A percentile compares a stretch with the other conserved stretches of the same genome.
Conservation (phyloP, 345 rosid species). For the Orychophragmus violaceus region DNA sequence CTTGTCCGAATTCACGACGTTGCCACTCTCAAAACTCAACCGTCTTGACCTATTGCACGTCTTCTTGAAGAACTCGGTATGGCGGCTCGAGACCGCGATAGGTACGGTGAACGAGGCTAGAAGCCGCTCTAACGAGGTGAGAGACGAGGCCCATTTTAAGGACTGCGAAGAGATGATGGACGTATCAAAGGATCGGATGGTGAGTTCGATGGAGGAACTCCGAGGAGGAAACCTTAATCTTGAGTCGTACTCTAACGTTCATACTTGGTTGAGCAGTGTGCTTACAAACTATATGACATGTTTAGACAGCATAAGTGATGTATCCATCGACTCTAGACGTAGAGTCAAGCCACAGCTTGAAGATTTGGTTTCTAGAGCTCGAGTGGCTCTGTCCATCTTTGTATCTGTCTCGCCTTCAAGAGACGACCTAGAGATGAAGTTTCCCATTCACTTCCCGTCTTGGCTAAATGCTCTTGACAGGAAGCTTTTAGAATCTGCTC, state of each 20-base stretch:
- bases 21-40: constrained; percentile 19
- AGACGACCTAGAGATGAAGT: constrained; percentile 3
- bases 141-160: constrained; percentile 34
- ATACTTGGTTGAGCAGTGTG: constrained; percentile 74
- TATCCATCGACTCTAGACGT: constrained; percentile 13
- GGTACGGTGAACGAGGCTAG: constrained; percentile 7
- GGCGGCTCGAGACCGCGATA: constrained; percentile 24
- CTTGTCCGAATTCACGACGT: constrained; percentile 32
- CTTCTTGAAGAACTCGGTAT: constrained; percentile 33
- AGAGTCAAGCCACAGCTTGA: constrained; percentile 35
- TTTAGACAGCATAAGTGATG: constrained; percentile 44
- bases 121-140: constrained; percentile 31
- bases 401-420: constrained; percentile 31
- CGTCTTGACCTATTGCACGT: constrained; percentile 33
- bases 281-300: constrained; percentile 81
- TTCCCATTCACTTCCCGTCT: constrained; percentile 32
- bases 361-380: constrained; percentile 51
- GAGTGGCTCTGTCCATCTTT: constrained; percentile 50
- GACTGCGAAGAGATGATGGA: constrained; percentile 64
- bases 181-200: constrained; percentile 42
- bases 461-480: constrained; percentile 60
- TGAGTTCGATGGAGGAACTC: constrained; percentile 45
- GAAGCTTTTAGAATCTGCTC: constrained; percentile 34
- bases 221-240: constrained; percentile 18
- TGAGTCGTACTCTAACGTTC: constrained; percentile 43